phyloP scores from a whole-genome alignment of 2,329 filamentous ascomycete genomes.

The Curvularia eragrostidis region DNA sequence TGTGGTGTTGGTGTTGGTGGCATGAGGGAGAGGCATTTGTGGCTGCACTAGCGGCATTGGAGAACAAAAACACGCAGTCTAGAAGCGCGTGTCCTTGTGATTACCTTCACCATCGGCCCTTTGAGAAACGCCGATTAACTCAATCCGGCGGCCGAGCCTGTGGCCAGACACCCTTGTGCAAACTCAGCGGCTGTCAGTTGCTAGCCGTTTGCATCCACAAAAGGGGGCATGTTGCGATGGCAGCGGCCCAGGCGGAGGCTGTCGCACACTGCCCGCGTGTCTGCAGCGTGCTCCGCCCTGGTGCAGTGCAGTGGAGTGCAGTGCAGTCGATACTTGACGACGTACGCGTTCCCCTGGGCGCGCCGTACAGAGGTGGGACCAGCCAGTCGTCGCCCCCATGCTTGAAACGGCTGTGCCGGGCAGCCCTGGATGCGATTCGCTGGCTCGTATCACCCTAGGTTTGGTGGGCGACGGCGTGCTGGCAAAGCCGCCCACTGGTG shows the following conservation, averaged over 20 bases:
- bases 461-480: background rate
- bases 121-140: constrained; percentile 3
- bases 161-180: constrained; percentile 7
- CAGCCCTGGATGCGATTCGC: background rate
- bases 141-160: background rate
- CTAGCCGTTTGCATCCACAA: background rate
- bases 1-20: background rate
- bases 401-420: constrained; percentile 7
- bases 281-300: background rate
- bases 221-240: background rate
- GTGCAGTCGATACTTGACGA: too few relatives aligned
- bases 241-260: background rate
- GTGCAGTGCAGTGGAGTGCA: background rate
- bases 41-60: background rate
- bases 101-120: background rate
- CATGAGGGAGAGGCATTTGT: background rate
- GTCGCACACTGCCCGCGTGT: too few relatives aligned
- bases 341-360: background rate
- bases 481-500: background rate
- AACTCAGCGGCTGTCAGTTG: background rate
- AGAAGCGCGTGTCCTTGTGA: background rate
- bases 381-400: background rate
- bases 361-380: background rate
- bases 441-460: background rate
- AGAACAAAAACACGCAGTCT: background rate